Conservation (phyloP, 306 rosid genomes). For the Trifolium fragiferum region DNA sequence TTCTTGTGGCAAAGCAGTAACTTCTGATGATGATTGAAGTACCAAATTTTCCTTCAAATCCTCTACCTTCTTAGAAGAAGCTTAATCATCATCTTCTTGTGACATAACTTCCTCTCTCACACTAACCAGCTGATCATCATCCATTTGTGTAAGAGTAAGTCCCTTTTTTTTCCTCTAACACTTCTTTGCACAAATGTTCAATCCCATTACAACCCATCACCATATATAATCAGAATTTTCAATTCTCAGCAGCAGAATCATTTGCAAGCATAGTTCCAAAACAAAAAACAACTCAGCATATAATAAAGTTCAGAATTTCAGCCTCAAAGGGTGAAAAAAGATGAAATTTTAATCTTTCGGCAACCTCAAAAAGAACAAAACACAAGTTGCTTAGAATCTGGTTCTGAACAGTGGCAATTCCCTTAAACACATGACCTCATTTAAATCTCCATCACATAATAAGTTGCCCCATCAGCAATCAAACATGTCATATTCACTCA, state of each 20-base stretch:
- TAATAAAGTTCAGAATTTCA: constrained; percentile 29
- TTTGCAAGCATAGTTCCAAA: background rate
- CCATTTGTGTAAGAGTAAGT: constrained; percentile 40
- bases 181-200: constrained; percentile 36
- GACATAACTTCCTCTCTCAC: constrained; percentile 26
- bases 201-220: constrained; percentile 61
- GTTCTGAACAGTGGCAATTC: constrained; percentile 29
- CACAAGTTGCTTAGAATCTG: constrained; percentile 28
- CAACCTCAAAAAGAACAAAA: constrained; percentile 2
- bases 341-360: background rate
- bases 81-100: constrained; percentile 32
- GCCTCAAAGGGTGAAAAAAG: constrained; percentile 5
- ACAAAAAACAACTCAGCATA: constrained; percentile 16
- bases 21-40: constrained; percentile 23
- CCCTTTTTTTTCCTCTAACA: constrained; percentile 42
- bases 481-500: too few relatives aligned
- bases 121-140: constrained; percentile 25
- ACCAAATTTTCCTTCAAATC: constrained; percentile 30
- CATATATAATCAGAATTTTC: too few relatives aligned
- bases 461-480: too few relatives aligned
- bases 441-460: too few relatives aligned
- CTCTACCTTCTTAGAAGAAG: constrained; percentile 41
- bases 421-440: constrained; percentile 1
- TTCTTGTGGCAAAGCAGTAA: constrained; percentile 48
- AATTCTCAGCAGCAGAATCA: background rate